phyloP scores from a whole-genome alignment of 805 yeast species.

The Saturnispora galanensis region DNA sequence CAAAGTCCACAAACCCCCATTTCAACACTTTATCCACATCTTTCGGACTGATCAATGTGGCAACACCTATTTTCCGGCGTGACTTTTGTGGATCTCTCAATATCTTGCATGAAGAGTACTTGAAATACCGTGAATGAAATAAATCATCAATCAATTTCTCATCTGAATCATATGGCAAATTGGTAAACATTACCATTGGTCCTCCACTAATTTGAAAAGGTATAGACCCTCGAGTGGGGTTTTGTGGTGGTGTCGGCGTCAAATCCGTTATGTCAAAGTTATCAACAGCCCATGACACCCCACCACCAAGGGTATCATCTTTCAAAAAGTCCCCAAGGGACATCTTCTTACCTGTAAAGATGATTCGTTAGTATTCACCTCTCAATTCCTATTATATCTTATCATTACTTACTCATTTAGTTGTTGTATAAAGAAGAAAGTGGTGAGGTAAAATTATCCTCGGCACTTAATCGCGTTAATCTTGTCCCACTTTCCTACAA shows the following conservation, averaged over 20 bases:
- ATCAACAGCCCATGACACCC: conserved; percentile 49
- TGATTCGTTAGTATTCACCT: neutral
- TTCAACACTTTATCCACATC: conserved; percentile 51
- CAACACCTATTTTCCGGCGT: conserved; percentile 51
- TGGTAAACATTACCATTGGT: conserved; percentile 37
- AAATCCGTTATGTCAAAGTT: conserved; percentile 57
- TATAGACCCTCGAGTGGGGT: neutral
- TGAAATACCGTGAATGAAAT: conserved; percentile 52
- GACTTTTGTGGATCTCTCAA: conserved; percentile 30
- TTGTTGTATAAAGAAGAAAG: too few species aligned
- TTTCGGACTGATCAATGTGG: conserved; percentile 40
- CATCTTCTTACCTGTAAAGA: conserved; percentile 30
- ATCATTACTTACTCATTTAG: too few species aligned
- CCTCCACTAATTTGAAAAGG: conserved; percentile 26
- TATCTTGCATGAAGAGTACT: conserved; percentile 48
- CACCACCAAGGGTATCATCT: conserved; percentile 36
- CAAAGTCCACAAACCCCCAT: conserved; percentile 46
- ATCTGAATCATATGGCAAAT: conserved; percentile 47
- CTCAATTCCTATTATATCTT: neutral
- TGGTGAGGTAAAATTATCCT: too few species aligned
- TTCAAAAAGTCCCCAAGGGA: conserved; percentile 36
- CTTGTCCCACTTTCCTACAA: too few species aligned
- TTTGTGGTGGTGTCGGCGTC: conserved; percentile 26
- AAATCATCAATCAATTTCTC: conserved; percentile 46
- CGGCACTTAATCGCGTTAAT: too few species aligned